These are phyloP conservation scores for Aspergillus proliferans DNA, from an alignment of 2,329 filamentous ascomycete genomes.

Conservation along the genomic window DNA sequence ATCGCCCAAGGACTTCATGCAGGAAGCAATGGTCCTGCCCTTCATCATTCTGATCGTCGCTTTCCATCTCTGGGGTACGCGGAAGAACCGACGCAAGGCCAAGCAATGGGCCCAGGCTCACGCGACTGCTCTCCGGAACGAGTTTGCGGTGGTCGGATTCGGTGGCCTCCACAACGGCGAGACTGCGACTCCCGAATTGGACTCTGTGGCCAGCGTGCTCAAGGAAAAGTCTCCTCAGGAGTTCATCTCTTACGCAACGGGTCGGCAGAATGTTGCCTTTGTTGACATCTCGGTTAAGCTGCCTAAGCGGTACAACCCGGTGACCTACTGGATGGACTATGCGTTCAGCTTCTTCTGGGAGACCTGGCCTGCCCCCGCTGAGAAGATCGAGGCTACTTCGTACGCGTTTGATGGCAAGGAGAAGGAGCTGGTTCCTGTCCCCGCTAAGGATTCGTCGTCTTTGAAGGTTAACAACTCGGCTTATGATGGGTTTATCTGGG, in stretches of 20 bases:
- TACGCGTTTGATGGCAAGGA: slow-evolving; percentile 95
- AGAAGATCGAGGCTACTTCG: slow-evolving; percentile 68
- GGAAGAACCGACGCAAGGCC: slow-evolving; percentile 72
- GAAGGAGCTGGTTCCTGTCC: slow-evolving; percentile 63
- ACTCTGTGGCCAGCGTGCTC: slow-evolving; percentile 56
- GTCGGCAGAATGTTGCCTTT: slow-evolving; percentile 87
- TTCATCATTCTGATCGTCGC: slow-evolving; percentile 68
- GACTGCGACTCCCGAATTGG: slow-evolving; percentile 31
- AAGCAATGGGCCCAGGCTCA: slow-evolving; percentile 74
- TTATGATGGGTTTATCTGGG: slow-evolving; percentile 91
- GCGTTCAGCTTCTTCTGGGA: slow-evolving; percentile 74
- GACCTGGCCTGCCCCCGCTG: slow-evolving; percentile 60
- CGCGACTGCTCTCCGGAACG: slow-evolving; percentile 63
- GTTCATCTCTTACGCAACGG: slow-evolving; percentile 80
- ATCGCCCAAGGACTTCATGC: slow-evolving; percentile 73
- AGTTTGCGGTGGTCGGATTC: slow-evolving; percentile 87
- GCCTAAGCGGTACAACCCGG: slow-evolving; percentile 80
- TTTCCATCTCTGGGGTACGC: slow-evolving; percentile 74
- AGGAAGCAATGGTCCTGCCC: slow-evolving; percentile 74
- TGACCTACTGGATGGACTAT: slow-evolving; percentile 60
- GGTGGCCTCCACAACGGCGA: slow-evolving; percentile 43
- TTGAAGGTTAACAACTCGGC: slow-evolving; percentile 48
- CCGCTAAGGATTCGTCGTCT: slow-evolving; percentile 57
- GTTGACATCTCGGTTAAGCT: slow-evolving; percentile 77
- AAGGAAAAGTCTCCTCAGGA: slow-evolving; percentile 86